Evolutionary conservation across 2,329 filamentous ascomycete genomes (phyloP).

Genomic region (Penicillium olsonii): DNA sequence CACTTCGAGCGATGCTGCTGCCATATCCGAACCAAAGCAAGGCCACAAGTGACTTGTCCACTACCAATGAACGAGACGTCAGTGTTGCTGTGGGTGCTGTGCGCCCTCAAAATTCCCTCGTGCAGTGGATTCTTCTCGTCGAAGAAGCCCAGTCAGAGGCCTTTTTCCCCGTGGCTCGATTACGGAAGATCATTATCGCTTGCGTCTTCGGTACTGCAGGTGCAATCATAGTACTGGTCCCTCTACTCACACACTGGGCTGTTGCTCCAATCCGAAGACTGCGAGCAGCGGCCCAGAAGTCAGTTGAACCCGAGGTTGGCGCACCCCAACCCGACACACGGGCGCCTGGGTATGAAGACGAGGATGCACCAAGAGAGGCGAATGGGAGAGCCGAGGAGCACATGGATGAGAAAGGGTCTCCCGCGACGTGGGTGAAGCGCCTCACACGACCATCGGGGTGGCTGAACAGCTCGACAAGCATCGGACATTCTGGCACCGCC

Average conservation of each 20-base stretch:
- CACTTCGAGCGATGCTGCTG: constrained; percentile 60
- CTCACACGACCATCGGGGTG: constrained; percentile 12
- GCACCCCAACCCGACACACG: constrained; percentile 14
- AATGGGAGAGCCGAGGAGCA: neutral
- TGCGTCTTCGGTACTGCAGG: constrained; percentile 84
- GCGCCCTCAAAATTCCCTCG: constrained; percentile 65
- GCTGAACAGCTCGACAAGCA: constrained; percentile 11
- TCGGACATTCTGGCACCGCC: neutral
- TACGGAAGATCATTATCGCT: constrained; percentile 78
- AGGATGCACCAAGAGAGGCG: neutral
- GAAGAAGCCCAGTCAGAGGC: constrained; percentile 76
- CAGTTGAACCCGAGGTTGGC: constrained; percentile 60
- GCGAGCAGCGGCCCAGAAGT: constrained; percentile 72
- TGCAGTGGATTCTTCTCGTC: constrained; percentile 80
- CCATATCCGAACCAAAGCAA: constrained; percentile 60
- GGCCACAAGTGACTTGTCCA: constrained; percentile 67
- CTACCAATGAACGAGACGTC: constrained; percentile 69
- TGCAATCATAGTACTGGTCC: constrained; percentile 68
- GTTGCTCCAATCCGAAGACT: constrained; percentile 78
- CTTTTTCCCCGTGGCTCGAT: constrained; percentile 69
- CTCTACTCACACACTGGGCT: constrained; percentile 79
- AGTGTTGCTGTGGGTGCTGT: constrained; percentile 80
- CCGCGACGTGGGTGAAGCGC: constrained; percentile 15
- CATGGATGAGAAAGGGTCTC: constrained; percentile 17
- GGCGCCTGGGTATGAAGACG: neutral